These are phyloP conservation scores for Camellia granthamiana DNA, from an alignment of 148 eudicot species.

Conservation along the genomic window DNA sequence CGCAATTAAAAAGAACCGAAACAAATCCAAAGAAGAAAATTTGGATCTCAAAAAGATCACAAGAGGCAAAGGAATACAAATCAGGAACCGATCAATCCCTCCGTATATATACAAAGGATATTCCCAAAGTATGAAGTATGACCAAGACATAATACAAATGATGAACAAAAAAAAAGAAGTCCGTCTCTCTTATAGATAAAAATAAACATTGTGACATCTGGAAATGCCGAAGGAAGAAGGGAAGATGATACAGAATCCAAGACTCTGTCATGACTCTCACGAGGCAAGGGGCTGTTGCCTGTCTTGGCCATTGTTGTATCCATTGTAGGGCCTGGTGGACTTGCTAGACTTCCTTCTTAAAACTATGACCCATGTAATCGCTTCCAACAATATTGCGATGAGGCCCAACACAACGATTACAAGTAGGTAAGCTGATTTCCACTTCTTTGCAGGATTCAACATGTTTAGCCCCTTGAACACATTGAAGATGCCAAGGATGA, in stretches of 20 bases:
- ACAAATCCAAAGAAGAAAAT: background rate
- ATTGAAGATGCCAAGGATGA: constrained; percentile 69
- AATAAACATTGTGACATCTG: background rate
- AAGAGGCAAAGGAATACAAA: background rate
- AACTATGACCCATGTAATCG: constrained; percentile 68
- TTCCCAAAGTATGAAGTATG: background rate
- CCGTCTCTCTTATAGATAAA: background rate
- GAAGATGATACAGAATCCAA: background rate
- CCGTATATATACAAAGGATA: background rate
- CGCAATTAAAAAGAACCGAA: too few species aligned
- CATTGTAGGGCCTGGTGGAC: constrained; percentile 66
- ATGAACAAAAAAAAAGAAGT: background rate
- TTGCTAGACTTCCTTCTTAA: constrained; percentile 45
- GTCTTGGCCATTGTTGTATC: constrained; percentile 30
- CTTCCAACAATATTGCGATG: constrained; percentile 58
- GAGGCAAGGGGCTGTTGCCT: constrained; percentile 24
- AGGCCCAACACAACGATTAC: constrained; percentile 49
- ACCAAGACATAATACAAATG: background rate
- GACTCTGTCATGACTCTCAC: background rate
- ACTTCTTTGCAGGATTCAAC: constrained; percentile 61
- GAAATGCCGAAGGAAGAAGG: background rate
- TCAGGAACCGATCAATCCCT: background rate
- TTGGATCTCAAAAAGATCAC: too few species aligned
- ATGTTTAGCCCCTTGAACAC: constrained; percentile 79
- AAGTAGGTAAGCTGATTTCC: constrained; percentile 56